These are phyloP conservation scores for Oenanthe sinensis DNA, from an alignment of 129 eudicot genomes.

Conservation along the genomic window DNA sequence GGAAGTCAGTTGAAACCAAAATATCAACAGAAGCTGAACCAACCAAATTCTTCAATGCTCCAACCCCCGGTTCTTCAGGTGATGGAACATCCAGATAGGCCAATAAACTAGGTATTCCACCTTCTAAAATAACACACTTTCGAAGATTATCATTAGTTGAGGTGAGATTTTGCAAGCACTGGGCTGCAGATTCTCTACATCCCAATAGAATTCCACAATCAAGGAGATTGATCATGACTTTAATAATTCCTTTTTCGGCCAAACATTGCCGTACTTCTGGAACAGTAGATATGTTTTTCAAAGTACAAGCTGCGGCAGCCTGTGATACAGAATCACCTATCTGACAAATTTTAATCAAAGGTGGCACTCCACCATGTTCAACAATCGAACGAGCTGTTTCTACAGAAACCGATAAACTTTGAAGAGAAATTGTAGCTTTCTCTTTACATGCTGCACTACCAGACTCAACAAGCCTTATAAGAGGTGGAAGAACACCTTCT, in stretches of 20 bases:
- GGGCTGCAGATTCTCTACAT: conserved; percentile 79
- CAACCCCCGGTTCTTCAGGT: conserved; percentile 91
- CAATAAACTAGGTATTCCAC: conserved; percentile 55
- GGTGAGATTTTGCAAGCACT: conserved; percentile 75
- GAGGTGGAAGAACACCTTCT: conserved; percentile 83
- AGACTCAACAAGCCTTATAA: conserved; percentile 69
- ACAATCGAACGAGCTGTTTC: conserved; percentile 71
- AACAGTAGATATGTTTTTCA: conserved; percentile 65
- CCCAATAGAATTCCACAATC: conserved; percentile 59
- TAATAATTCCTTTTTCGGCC: conserved; percentile 69
- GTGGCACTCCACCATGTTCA: conserved; percentile 74
- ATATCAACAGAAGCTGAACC: conserved; percentile 43
- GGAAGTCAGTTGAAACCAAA: conserved; percentile 41
- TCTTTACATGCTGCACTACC: conserved; percentile 72
- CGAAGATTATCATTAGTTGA: conserved; percentile 54
- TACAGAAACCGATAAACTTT: conserved; percentile 62
- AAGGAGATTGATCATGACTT: conserved; percentile 64
- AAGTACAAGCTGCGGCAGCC: conserved; percentile 71
- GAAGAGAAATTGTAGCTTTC: conserved; percentile 72
- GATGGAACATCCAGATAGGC: conserved; percentile 69
- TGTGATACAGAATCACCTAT: conserved; percentile 77
- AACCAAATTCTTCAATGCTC: conserved; percentile 64
- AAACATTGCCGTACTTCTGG: conserved; percentile 72
- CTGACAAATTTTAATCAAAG: conserved; percentile 58
- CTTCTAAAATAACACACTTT: conserved; percentile 49